A percentile compares a stretch with the other conserved stretches of the same genome.
phyloP scores from a whole-genome alignment of 805 yeast genomes.

The Nakazawaea populi region DNA sequence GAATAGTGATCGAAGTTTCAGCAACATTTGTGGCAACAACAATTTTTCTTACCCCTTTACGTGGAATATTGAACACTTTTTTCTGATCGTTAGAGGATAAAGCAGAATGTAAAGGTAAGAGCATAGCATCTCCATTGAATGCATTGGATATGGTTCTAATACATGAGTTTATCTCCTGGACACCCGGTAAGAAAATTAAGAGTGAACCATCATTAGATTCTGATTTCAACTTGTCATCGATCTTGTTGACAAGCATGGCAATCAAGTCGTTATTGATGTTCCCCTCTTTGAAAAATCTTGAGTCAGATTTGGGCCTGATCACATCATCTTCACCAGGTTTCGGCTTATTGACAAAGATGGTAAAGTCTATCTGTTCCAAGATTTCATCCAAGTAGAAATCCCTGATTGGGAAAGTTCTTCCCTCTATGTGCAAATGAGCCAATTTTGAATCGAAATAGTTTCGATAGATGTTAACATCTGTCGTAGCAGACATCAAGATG shows the following conservation, averaged over 20 bases:
- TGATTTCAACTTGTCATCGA: slow-evolving; percentile 41
- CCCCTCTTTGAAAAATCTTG: slow-evolving; percentile 59
- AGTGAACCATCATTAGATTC: slow-evolving; percentile 61
- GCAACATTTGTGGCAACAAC: slow-evolving; percentile 93
- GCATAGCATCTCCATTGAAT: slow-evolving; percentile 25
- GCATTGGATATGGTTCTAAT: slow-evolving; percentile 30
- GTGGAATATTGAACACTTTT: slow-evolving; percentile 57
- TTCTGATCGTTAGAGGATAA: slow-evolving; percentile 78
- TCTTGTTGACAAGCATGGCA: slow-evolving; percentile 42
- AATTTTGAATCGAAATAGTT: slow-evolving; percentile 51
- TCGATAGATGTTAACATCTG: slow-evolving; percentile 61
- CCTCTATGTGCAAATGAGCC: slow-evolving; percentile 79
- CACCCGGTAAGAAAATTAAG: slow-evolving; percentile 84
- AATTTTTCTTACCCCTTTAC: slow-evolving; percentile 57
- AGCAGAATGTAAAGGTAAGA: slow-evolving; percentile 85
- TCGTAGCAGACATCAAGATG: slow-evolving; percentile 92
- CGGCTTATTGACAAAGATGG: slow-evolving; percentile 26
- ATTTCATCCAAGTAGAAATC: slow-evolving; percentile 71
- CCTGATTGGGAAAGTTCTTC: slow-evolving; percentile 87
- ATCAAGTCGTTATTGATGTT: slow-evolving; percentile 73
- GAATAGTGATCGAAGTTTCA: slow-evolving; percentile 93
- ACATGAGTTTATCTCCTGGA: slow-evolving; percentile 74
- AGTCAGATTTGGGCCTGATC: slow-evolving; percentile 55
- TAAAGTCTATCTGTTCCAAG: slow-evolving; percentile 50
- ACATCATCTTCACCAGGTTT: slow-evolving; percentile 29